These are phyloP conservation scores for Paradendryphiella salina DNA, from an alignment of 2,329 filamentous ascomycete genomes.

Conservation along the genomic window DNA sequence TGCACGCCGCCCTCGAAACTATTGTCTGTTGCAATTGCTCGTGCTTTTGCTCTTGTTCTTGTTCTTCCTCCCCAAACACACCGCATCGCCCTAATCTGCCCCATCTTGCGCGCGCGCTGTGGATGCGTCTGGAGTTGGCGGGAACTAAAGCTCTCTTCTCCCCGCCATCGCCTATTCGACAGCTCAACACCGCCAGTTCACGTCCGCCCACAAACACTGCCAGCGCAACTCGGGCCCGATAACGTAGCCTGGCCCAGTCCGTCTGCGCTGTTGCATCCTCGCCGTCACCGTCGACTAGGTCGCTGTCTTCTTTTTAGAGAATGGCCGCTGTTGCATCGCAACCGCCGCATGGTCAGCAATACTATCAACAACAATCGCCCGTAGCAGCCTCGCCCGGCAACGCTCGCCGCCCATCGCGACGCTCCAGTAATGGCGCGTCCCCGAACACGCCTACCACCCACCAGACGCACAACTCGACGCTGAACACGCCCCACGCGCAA, in stretches of 20 bases:
- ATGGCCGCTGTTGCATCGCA: slow-evolving; percentile 48
- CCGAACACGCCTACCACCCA: slow-evolving; percentile 46
- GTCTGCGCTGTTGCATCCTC: slow-evolving; percentile 5
- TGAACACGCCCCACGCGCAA: slow-evolving; percentile 51
- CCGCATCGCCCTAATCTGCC: slow-evolving; percentile 5
- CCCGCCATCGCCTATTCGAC: slow-evolving; percentile 26
- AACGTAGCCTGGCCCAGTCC: slow-evolving; percentile 7
- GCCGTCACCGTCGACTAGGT: not conserved
- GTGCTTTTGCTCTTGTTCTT: not conserved
- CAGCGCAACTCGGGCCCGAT: slow-evolving; percentile 11
- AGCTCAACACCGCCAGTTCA: slow-evolving; percentile 21
- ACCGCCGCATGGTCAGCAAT: slow-evolving; percentile 40
- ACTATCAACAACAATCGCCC: slow-evolving; percentile 37
- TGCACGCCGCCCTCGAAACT: slow-evolving; percentile 4
- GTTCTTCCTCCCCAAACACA: slow-evolving; percentile 1
- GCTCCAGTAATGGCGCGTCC: slow-evolving; percentile 48
- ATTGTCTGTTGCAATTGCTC: not conserved
- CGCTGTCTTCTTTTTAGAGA: slow-evolving; percentile 14
- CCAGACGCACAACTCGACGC: slow-evolving; percentile 41
- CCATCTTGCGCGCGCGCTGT: slow-evolving; percentile 11
- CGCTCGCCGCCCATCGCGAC: slow-evolving; percentile 44
- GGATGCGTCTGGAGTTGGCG: slow-evolving; percentile 11
- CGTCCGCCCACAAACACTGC: slow-evolving; percentile 9
- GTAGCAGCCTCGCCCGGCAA: slow-evolving; percentile 42
- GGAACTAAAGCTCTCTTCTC: slow-evolving; percentile 16